These are phyloP conservation scores for Zanthoxylum bungeanum DNA, from an alignment of 345 rosid genomes.

Conservation along the genomic window DNA sequence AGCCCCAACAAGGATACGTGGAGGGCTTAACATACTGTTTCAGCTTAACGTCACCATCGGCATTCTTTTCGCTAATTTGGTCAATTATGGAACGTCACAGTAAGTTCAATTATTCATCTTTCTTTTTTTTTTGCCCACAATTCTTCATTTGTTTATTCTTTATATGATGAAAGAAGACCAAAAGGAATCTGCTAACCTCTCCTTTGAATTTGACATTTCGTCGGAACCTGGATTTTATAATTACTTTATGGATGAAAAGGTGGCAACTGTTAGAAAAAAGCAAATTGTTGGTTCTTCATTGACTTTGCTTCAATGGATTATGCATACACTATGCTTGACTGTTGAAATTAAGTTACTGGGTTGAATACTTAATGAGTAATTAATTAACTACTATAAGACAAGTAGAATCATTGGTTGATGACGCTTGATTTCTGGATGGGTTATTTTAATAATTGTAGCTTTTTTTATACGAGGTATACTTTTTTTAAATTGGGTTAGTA, in stretches of 20 bases:
- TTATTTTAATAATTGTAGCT: not conserved
- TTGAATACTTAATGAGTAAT: not conserved
- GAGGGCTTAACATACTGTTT: conserved; percentile 86
- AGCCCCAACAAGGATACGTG: conserved; percentile 92
- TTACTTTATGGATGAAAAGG: not conserved
- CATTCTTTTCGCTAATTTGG: conserved; percentile 82
- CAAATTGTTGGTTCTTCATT: not conserved
- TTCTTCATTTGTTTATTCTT: not conserved
- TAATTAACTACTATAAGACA: not conserved
- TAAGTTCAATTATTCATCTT: conserved; percentile 26
- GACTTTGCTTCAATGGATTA: not conserved
- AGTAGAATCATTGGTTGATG: not conserved
- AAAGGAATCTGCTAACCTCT: not conserved
- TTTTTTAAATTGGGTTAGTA: too few species aligned
- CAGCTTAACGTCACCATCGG: conserved; percentile 95
- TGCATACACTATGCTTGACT: not conserved
- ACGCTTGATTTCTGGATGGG: not conserved
- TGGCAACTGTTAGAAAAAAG: not conserved
- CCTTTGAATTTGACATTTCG: conserved; percentile 8
- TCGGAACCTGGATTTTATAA: not conserved
- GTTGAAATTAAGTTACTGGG: not conserved
- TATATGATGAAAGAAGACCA: not conserved
- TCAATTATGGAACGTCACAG: conserved; percentile 94
- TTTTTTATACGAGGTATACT: too few species aligned
- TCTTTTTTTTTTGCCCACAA: not conserved